These are phyloP conservation scores for Dicorynia guianensis DNA, from an alignment of 306 rosid genomes.

Conservation along the genomic window DNA sequence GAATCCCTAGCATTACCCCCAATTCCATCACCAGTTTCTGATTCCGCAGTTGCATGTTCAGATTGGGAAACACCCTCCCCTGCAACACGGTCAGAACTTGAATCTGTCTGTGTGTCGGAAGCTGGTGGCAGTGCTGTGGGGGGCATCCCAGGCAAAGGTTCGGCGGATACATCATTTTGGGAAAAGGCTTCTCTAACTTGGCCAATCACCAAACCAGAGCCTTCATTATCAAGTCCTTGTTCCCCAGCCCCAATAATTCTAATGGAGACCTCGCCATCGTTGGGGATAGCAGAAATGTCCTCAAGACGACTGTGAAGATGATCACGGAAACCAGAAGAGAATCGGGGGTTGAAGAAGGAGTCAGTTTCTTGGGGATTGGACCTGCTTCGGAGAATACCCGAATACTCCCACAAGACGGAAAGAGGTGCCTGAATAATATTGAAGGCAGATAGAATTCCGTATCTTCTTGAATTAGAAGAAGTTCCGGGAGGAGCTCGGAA, in stretches of 20 bases:
- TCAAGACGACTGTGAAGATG: constrained; percentile 50
- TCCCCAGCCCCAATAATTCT: constrained; percentile 82
- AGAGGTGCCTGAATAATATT: constrained; percentile 68
- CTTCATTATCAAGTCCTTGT: constrained; percentile 65
- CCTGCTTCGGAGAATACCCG: constrained; percentile 71
- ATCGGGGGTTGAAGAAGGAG: constrained; percentile 48
- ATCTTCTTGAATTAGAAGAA: constrained; percentile 53
- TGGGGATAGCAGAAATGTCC: constrained; percentile 39
- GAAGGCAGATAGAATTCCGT: constrained; percentile 58
- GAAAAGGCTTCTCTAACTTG: constrained; percentile 50
- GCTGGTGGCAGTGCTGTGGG: constrained; percentile 34
- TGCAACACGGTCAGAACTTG: constrained; percentile 45
- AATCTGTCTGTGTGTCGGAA: constrained; percentile 44
- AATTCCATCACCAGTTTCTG: constrained; percentile 59
- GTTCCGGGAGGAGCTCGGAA: constrained; percentile 48
- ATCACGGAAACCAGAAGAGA: constrained; percentile 44
- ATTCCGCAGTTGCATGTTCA: constrained; percentile 44
- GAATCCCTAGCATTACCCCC: constrained; percentile 84
- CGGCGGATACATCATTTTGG: constrained; percentile 48
- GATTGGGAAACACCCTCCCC: constrained; percentile 64
- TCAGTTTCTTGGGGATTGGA: constrained; percentile 57
- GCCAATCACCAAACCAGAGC: constrained; percentile 61
- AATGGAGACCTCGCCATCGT: constrained; percentile 85
- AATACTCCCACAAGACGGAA: constrained; percentile 72
- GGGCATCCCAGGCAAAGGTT: constrained; percentile 26